Percentiles rank a stretch among this genome's conserved stretches.
Evolutionary conservation across 331 rosid genomes (phyloP).

Genomic region (Cucumis variabilis): DNA sequence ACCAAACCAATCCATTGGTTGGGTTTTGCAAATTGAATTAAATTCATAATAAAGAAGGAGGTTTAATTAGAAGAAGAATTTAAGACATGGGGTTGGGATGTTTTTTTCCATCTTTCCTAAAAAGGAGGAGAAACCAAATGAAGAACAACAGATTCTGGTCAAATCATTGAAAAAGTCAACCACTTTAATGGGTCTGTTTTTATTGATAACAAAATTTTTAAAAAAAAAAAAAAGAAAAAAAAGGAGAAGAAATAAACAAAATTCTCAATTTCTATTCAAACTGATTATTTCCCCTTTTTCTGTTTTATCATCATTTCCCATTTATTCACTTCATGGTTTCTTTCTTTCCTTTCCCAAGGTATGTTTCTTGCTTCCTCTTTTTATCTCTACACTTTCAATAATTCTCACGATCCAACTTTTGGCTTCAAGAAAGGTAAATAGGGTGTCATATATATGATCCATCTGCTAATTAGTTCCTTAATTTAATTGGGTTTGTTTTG

Average conservation of each 20-base stretch:
- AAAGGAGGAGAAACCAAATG: conserved; percentile 12
- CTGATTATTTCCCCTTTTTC: not conserved
- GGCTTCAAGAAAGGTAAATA: not conserved
- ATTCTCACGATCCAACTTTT: not conserved
- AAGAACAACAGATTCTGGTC: not conserved
- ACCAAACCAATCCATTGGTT: not conserved
- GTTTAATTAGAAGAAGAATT: not conserved
- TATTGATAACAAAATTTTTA: not conserved
- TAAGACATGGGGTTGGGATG: not conserved
- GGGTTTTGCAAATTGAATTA: not conserved
- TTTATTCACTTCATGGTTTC: conserved; percentile 25
- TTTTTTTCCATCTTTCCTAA: not conserved
- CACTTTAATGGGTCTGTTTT: conserved; percentile 3
- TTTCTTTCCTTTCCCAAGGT: not conserved
- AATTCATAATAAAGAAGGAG: not conserved
- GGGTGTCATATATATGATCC: not conserved
- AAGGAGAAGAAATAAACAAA: not conserved
- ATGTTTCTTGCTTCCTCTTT: not conserved
- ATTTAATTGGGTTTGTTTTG: not conserved
- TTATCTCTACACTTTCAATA: not conserved
- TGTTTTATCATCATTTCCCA: not conserved
- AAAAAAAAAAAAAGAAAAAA: not conserved
- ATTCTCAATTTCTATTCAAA: not conserved
- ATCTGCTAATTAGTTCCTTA: not conserved
- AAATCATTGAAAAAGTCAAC: conserved; percentile 23